phyloP scores from a whole-genome alignment of 768 basidiomycete species.

The Roridomyces roridus region DNA sequence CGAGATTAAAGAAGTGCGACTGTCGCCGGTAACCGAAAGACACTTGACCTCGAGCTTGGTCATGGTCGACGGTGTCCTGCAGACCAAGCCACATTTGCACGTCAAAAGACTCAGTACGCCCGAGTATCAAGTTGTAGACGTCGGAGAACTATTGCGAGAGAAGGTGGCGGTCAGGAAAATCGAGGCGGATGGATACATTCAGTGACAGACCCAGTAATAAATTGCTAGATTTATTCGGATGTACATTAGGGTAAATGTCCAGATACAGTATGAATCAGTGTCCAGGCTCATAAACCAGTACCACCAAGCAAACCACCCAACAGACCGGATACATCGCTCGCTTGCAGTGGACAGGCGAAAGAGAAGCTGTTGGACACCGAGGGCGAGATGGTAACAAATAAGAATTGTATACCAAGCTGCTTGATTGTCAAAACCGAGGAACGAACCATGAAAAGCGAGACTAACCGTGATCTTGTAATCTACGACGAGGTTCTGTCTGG shows the following conservation, averaged over 20 bases:
- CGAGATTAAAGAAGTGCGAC: slow-evolving; percentile 6
- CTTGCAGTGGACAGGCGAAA: slow-evolving; percentile 68
- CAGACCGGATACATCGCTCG: slow-evolving; percentile 28
- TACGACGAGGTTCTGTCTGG: slow-evolving; percentile 58
- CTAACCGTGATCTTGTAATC: slow-evolving; percentile 72
- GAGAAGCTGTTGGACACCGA: slow-evolving; percentile 64
- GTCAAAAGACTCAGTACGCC: neutral
- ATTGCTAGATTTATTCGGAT: slow-evolving; percentile 3
- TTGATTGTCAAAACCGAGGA: slow-evolving; percentile 14
- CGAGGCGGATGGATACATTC: slow-evolving; percentile 6
- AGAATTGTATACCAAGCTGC: slow-evolving; percentile 67
- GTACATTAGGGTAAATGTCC: slow-evolving; percentile 25
- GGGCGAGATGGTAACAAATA: slow-evolving; percentile 72
- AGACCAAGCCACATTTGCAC: neutral
- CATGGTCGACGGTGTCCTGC: slow-evolving; percentile 9
- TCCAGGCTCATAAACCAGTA: neutral
- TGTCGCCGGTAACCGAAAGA: slow-evolving; percentile 9
- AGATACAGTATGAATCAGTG: neutral
- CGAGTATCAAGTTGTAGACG: neutral
- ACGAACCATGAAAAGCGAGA: slow-evolving; percentile 11
- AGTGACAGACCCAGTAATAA: neutral
- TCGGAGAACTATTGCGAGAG: slow-evolving; percentile 12
- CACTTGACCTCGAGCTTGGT: slow-evolving; percentile 14
- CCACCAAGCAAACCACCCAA: slow-evolving; percentile 6
- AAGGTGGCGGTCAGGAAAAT: slow-evolving; percentile 9